Percentiles rank a stretch among this genome's conserved stretches.
Conservation (phyloP, 1,139 yeast genomes). For the Yamadazyma siamensis region DNA sequence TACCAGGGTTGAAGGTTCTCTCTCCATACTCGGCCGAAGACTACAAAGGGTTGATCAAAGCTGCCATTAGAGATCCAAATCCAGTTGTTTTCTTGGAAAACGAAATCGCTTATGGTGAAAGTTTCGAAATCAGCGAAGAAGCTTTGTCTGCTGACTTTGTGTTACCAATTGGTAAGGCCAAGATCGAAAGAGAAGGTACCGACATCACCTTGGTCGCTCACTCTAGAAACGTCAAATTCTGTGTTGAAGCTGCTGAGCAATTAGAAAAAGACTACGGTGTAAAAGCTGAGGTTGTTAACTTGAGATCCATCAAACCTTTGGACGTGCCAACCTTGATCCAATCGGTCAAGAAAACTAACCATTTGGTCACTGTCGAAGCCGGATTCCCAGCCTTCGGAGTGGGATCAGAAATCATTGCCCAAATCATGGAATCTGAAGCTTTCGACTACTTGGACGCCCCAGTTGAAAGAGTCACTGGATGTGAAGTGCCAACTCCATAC, state of each 20-base stretch:
- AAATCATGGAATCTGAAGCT: constrained; percentile 97
- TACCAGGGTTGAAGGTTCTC: constrained; percentile 95
- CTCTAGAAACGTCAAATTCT: constrained; percentile 83
- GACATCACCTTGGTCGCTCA: constrained; percentile 90
- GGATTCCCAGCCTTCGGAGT: constrained; percentile 99
- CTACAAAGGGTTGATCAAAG: constrained; percentile 92
- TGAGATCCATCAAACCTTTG: constrained; percentile 95
- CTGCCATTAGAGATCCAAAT: constrained; percentile 97
- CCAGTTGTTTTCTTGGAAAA: constrained; percentile 96
- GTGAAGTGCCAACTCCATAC: constrained; percentile 99
- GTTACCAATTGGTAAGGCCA: constrained; percentile 93
- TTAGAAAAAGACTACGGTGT: constrained; percentile 84
- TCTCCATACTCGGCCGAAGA: constrained; percentile 97
- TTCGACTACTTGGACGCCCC: constrained; percentile 99
- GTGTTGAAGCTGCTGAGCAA: constrained; percentile 85
- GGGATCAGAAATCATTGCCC: constrained; percentile 97
- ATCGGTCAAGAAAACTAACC: constrained; percentile 95
- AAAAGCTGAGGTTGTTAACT: constrained; percentile 88
- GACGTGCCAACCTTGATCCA: constrained; percentile 83
- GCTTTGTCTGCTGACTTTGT: constrained; percentile 84
- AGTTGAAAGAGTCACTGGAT: constrained; percentile 97
- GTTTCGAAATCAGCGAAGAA: constrained; percentile 88
- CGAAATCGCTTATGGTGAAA: constrained; percentile 90
- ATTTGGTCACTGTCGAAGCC: constrained; percentile 92
- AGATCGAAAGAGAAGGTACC: constrained; percentile 87